Percentiles rank a stretch among this genome's conserved stretches.
phyloP scores from a whole-genome alignment of 1,284 basidiomycete species.

The Pseudozyma thailandica region DNA sequence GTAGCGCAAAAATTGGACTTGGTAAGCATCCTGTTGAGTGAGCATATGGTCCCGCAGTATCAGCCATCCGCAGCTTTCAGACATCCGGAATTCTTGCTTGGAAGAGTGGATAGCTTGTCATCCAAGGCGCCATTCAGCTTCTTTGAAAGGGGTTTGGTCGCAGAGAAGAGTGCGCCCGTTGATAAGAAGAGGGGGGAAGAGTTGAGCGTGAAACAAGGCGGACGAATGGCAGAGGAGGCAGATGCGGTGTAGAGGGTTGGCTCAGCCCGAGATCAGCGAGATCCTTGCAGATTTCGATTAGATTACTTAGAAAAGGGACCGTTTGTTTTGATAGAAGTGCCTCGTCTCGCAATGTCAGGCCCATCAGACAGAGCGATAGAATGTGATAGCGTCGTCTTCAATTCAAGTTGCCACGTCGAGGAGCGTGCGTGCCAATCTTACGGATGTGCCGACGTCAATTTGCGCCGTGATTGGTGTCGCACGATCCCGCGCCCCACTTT shows the following conservation, averaged over 20 bases:
- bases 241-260: constrained; percentile 18
- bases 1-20: constrained; percentile 60
- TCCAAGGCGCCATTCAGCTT: constrained; percentile 26
- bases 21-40: constrained; percentile 38
- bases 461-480: too few species aligned
- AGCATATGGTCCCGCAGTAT: constrained; percentile 64
- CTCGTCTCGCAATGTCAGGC: not conserved
- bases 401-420: too few species aligned
- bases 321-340: not conserved
- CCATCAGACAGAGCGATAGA: too few species aligned
- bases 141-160: constrained; percentile 27
- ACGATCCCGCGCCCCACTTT: too few species aligned
- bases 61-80: constrained; percentile 53
- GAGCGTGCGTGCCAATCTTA: too few species aligned
- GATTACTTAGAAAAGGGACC: not conserved
- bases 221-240: constrained; percentile 12
- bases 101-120: constrained; percentile 43
- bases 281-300: constrained; percentile 27
- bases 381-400: too few species aligned
- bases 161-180: constrained; percentile 4
- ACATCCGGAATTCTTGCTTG: constrained; percentile 59
- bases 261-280: constrained; percentile 29
- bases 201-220: not conserved
- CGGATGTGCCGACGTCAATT: not conserved
- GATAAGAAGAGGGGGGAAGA: not conserved